These are phyloP conservation scores for Fusarium duplospermum DNA, from an alignment of 2,329 filamentous ascomycete genomes.

Conservation along the genomic window DNA sequence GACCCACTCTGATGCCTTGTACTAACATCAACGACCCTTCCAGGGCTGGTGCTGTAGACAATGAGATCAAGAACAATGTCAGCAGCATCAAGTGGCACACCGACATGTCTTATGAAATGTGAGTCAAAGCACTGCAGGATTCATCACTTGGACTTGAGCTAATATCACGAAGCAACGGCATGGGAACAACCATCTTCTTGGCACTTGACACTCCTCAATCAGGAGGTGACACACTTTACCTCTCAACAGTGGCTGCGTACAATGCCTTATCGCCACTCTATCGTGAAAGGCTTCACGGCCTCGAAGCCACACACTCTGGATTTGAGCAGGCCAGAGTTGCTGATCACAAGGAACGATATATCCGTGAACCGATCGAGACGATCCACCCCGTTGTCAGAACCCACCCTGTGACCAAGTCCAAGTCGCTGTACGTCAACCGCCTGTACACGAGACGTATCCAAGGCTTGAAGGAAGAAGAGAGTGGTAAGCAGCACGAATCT, in stretches of 20 bases:
- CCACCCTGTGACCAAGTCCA: constrained; percentile 3
- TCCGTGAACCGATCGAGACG: background rate
- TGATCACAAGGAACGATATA: constrained; percentile 1
- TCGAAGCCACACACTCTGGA: constrained; percentile 3
- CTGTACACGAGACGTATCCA: constrained; percentile 1
- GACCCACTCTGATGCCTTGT: no score
- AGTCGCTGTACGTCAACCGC: constrained; percentile 6
- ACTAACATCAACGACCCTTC: background rate
- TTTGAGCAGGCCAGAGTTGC: background rate
- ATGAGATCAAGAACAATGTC: constrained; percentile 21
- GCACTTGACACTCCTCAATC: background rate
- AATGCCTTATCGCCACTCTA: background rate
- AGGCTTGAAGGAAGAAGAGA: constrained; percentile 7
- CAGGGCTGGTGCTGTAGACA: constrained; percentile 17
- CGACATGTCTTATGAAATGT: constrained; percentile 8
- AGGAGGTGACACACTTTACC: background rate
- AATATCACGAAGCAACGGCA: no score
- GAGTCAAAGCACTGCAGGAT: no score
- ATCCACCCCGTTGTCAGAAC: background rate
- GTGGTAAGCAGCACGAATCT: background rate
- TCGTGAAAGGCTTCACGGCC: constrained; percentile 2
- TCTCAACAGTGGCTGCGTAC: background rate
- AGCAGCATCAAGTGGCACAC: constrained; percentile 10
- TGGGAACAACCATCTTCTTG: background rate
- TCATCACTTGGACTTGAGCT: no score